These are phyloP conservation scores for Alternaria incomplexa DNA, from an alignment of 2,329 filamentous ascomycete species.

Conservation along the genomic window DNA sequence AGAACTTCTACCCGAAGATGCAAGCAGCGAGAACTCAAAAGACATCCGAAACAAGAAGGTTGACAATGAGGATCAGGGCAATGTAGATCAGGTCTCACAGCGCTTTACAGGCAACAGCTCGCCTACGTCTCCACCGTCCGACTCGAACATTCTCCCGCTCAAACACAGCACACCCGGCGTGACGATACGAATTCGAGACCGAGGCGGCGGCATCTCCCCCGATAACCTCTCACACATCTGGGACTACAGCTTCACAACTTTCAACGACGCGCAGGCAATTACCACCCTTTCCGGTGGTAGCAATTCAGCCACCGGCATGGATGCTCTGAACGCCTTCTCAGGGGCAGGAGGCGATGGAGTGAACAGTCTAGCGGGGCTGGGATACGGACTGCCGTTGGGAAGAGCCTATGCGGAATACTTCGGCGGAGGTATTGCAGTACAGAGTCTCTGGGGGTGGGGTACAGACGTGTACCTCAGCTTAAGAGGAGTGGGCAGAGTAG, in stretches of 20 bases:
- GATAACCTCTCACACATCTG: constrained; percentile 87
- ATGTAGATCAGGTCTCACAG: constrained; percentile 38
- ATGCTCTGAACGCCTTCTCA: constrained; percentile 78
- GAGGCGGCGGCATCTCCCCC: constrained; percentile 90
- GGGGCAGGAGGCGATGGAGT: constrained; percentile 73
- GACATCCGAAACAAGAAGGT: constrained; percentile 16
- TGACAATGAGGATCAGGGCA: constrained; percentile 42
- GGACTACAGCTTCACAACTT: constrained; percentile 98
- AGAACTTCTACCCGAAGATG: constrained; percentile 49
- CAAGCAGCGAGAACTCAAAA: constrained; percentile 13
- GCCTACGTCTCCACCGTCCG: constrained; percentile 26
- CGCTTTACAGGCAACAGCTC: constrained; percentile 34
- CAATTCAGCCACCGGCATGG: constrained; percentile 51
- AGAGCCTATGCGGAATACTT: constrained; percentile 98
- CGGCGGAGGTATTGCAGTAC: constrained; percentile 91
- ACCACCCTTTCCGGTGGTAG: constrained; percentile 52
- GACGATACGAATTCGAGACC: constrained; percentile 92
- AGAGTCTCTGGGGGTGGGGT: constrained; percentile 94
- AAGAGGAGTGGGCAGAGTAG: constrained; percentile 62
- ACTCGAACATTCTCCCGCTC: constrained; percentile 52
- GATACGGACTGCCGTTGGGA: constrained; percentile 89
- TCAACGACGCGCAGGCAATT: constrained; percentile 68
- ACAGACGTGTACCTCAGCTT: constrained; percentile 71
- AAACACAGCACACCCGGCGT: constrained; percentile 73
- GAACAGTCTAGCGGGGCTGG: constrained; percentile 83